Base-by-base conservation (phyloP, 23 red algal species). In the Agarophyton chilense region DNA sequence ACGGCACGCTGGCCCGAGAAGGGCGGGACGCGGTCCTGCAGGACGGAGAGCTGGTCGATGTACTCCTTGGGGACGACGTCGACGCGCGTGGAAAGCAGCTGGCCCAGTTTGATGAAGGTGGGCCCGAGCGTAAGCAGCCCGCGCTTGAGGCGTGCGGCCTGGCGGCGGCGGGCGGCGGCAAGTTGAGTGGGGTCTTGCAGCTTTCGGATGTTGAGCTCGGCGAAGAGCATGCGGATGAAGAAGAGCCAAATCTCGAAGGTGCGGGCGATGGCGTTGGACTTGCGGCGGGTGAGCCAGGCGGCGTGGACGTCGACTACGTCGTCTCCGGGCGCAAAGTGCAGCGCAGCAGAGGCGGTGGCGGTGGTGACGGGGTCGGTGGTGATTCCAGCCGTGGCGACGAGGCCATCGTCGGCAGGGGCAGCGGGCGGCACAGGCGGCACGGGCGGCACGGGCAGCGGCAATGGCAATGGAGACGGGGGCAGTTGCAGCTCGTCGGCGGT, bases 71-170 rank as follows among this genome's bases (percentile, higher is more conserved):
- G 86, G 21, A 98, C 78, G 56, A 98, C 76, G 44, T 98, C 96
- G 31, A 94, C 90, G 44, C 96, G 87, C 62, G 94, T 98, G 42
- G 86, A 93, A 56, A 95, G 43, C 19, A 96, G 82, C 82, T 98
- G 96, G 5, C 96, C 96, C 40, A 98, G 51, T 60, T 98, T 98
- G 55, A 98, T 98, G 76, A 98, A 98, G 13, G 96, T 98, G 41
- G 96, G 96, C n/a, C 96, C 94, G 4, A 95, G 86, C 0, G 50
- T 41, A 22, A 95, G 60, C 35, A 95, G 64, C 24, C 93, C 84
- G 26, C 51, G 35, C 86, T 82, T 90, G 7, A 95, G 56, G 21
- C 26, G n/a, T 18, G 33, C 82, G 46, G 93, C 84, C 17, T 80
- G 77, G 8, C 17, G 21, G 40, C 60, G 44, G 21, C 94, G 66